phyloP scores from a whole-genome alignment of 805 yeast species.

The Ogataea parapolymorpha region DNA sequence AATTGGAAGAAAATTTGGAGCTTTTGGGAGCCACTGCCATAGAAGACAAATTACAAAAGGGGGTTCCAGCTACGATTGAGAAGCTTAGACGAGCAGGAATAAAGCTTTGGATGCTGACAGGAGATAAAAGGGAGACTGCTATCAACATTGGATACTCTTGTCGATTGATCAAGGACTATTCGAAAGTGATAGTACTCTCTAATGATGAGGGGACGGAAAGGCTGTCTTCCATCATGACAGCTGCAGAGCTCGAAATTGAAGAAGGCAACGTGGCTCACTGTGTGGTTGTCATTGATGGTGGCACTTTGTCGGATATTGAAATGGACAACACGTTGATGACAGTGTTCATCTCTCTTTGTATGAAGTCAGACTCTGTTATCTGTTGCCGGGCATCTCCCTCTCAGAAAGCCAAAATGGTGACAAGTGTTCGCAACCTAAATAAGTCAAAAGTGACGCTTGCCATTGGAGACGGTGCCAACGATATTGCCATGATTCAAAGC shows the following conservation, averaged over 20 bases:
- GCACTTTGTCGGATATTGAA: slow-evolving; percentile 71
- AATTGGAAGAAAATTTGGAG: slow-evolving; percentile 64
- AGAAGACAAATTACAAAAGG: slow-evolving; percentile 93
- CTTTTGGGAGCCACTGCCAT: slow-evolving; percentile 93
- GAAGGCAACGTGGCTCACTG: slow-evolving; percentile 84
- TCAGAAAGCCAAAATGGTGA: slow-evolving; percentile 89
- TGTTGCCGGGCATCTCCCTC: slow-evolving; percentile 97
- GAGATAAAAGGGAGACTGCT: slow-evolving; percentile 97
- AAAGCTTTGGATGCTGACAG: slow-evolving; percentile 97
- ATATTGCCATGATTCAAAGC: slow-evolving; percentile 97
- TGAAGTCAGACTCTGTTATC: slow-evolving; percentile 84
- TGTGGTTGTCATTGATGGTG: slow-evolving; percentile 95
- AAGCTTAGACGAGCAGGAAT: slow-evolving; percentile 91
- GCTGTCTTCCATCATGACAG: slow-evolving; percentile 64
- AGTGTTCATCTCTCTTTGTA: slow-evolving; percentile 78
- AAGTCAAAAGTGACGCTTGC: slow-evolving; percentile 81
- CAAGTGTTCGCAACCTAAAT: slow-evolving; percentile 68
- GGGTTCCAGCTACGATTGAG: slow-evolving; percentile 95
- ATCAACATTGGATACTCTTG: slow-evolving; percentile 96
- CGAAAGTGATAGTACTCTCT: slow-evolving; percentile 73
- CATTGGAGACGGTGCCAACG: slow-evolving; percentile 99
- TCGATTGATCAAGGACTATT: slow-evolving; percentile 85
- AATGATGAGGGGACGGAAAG: slow-evolving; percentile 41
- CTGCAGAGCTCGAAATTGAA: slow-evolving; percentile 70
- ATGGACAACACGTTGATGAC: slow-evolving; percentile 67